A percentile compares a stretch with the other conserved stretches of the same genome.
phyloP scores from a whole-genome alignment of 139 green algal species.

The Coelastrella sp. region DNA sequence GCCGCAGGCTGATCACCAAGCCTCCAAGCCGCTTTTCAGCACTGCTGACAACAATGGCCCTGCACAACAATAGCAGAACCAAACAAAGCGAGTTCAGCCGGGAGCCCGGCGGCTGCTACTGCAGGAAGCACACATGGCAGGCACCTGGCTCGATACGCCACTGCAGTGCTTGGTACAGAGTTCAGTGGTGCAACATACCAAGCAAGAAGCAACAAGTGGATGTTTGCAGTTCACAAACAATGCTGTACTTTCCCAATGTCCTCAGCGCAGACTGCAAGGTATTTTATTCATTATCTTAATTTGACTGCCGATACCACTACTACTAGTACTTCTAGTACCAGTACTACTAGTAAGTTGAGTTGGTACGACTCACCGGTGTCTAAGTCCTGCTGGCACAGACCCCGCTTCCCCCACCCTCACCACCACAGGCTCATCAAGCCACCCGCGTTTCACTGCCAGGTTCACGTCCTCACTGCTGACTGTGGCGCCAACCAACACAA shows the following conservation, averaged over 20 bases:
- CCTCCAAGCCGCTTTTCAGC: constrained; percentile 59
- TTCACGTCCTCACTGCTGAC: constrained; percentile 57
- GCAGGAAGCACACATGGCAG: not conserved
- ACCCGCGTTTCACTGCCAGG: constrained; percentile 57
- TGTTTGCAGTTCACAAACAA: too few species aligned
- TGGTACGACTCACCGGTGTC: constrained; percentile 44
- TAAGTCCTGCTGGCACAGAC: constrained; percentile 56
- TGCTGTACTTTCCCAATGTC: too few species aligned
- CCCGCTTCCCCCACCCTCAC: constrained; percentile 56
- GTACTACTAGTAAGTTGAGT: not conserved
- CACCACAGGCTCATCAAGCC: constrained; percentile 70
- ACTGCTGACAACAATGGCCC: not conserved
- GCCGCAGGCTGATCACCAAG: constrained; percentile 68
- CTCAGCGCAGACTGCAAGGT: too few species aligned
- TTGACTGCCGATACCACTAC: not conserved
- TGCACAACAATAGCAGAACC: not conserved
- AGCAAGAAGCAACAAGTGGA: too few species aligned
- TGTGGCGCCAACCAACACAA: constrained; percentile 83
- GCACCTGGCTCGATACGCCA: not conserved
- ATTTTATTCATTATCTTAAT: not conserved
- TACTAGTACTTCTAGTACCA: not conserved
- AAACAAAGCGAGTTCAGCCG: not conserved
- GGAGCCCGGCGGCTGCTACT: not conserved
- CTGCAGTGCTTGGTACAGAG: too few species aligned
- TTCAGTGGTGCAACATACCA: too few species aligned